These are phyloP conservation scores for Penicillium alfredii DNA, from an alignment of 495 filamentous ascomycete species.

Conservation along the genomic window DNA sequence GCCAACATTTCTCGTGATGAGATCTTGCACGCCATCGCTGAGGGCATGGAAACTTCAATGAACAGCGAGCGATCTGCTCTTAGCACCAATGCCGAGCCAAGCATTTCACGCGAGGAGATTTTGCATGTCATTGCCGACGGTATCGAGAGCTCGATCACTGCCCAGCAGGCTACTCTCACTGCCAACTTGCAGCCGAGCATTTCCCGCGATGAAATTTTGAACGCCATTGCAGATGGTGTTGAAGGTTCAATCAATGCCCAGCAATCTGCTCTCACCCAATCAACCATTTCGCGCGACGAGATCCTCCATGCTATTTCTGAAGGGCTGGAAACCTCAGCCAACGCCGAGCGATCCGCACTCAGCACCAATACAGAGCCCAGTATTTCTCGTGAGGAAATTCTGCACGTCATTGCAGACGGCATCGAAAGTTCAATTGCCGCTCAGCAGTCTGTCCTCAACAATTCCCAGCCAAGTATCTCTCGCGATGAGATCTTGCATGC, in stretches of 20 bases:
- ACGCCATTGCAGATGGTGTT: constrained; percentile 47
- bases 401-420: constrained; percentile 22
- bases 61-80: constrained; percentile 33
- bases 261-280: too few relatives aligned
- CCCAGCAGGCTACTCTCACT: constrained; percentile 21
- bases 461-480: constrained; percentile 17
- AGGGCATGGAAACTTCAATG: constrained; percentile 44
- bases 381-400: constrained; percentile 38
- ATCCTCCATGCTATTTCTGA: too few relatives aligned
- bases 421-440: constrained; percentile 1
- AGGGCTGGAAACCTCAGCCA: too few relatives aligned
- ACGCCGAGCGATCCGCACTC: too few relatives aligned
- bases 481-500: constrained; percentile 42
- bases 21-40: constrained; percentile 41
- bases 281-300: too few relatives aligned
- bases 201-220: constrained; percentile 38
- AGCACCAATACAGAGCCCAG: too few relatives aligned
- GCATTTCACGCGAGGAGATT: constrained; percentile 37
- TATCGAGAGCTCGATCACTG: constrained; percentile 25
- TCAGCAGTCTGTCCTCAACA: background rate
- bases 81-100: constrained; percentile 4
- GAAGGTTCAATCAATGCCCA: constrained; percentile 2
- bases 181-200: background rate
- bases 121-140: constrained; percentile 49
- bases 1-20: constrained; percentile 41